A percentile compares a stretch with the other conserved stretches of the same genome.
phyloP scores from a whole-genome alignment of 2,329 filamentous ascomycete genomes.

The Dactylellina leptospora region DNA sequence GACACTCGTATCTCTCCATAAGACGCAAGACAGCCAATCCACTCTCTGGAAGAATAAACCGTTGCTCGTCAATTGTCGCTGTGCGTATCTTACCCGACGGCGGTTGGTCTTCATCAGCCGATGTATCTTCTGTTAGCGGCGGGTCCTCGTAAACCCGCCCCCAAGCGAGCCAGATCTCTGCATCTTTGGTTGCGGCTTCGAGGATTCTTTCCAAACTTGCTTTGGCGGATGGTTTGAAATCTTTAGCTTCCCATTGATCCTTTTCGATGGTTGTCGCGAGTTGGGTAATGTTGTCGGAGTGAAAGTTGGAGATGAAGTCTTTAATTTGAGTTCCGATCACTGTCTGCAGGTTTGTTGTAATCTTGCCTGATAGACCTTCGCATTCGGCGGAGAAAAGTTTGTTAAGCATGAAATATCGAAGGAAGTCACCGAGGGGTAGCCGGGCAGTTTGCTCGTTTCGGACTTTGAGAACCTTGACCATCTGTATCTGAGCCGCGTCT shows the following conservation, averaged over 20 bases:
- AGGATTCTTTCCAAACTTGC: conserved; percentile 72
- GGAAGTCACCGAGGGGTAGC: conserved; percentile 74
- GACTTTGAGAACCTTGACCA: conserved; percentile 77
- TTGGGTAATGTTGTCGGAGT: conserved; percentile 76
- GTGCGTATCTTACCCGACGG: conserved; percentile 69
- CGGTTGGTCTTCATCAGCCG: conserved; percentile 25
- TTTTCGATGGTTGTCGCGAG: conserved; percentile 80
- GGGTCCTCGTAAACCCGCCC: conserved; percentile 55
- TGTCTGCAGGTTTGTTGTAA: conserved; percentile 77
- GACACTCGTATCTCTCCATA: conserved; percentile 81
- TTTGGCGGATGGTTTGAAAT: conserved; percentile 73
- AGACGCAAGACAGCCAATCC: conserved; percentile 82
- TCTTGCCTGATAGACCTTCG: conserved; percentile 81
- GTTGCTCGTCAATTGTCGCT: conserved; percentile 83
- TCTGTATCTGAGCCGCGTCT: conserved; percentile 75
- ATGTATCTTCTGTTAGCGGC: conserved; percentile 40
- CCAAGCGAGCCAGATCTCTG: conserved; percentile 71
- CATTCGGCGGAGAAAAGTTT: conserved; percentile 86
- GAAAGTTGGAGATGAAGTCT: conserved; percentile 77
- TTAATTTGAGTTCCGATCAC: conserved; percentile 83
- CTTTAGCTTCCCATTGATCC: conserved; percentile 80
- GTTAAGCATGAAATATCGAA: conserved; percentile 84
- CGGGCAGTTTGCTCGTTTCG: conserved; percentile 76
- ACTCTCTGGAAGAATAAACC: conserved; percentile 84
- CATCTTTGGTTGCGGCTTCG: conserved; percentile 75